Evolutionary conservation across 805 yeast genomes (phyloP).

Genomic region (Kregervanrija pseudodelftensis): DNA sequence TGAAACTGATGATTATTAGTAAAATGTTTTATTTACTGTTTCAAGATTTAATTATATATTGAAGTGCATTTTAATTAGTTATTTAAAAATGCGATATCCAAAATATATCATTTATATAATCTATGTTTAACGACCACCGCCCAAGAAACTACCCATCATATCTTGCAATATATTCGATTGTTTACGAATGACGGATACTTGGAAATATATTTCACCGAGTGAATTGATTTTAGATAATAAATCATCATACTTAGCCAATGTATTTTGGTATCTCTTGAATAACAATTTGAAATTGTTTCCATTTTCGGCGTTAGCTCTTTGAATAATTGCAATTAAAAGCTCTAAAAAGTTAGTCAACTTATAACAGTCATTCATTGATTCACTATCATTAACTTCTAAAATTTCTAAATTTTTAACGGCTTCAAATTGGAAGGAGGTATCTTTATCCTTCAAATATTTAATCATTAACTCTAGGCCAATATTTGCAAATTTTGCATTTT

Average conservation of each 20-base stretch:
- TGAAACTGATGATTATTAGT: slow-evolving; percentile 22
- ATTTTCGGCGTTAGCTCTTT: slow-evolving; percentile 33
- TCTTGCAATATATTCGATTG: slow-evolving; percentile 56
- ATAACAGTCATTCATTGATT: slow-evolving; percentile 21
- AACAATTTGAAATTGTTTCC: slow-evolving; percentile 34
- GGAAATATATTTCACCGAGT: slow-evolving; percentile 25
- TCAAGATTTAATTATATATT: neutral
- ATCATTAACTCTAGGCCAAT: slow-evolving; percentile 34
- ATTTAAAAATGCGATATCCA: too few relatives aligned
- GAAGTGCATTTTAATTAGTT: too few relatives aligned
- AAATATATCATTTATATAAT: too few relatives aligned
- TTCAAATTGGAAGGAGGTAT: slow-evolving; percentile 11
- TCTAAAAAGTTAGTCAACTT: slow-evolving; percentile 63
- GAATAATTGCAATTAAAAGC: slow-evolving; percentile 53
- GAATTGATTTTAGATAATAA: slow-evolving; percentile 20
- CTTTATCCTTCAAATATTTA: slow-evolving; percentile 19
- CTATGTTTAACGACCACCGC: slow-evolving; percentile 26
- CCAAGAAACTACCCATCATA: slow-evolving; percentile 67
- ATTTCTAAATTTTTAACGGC: slow-evolving; percentile 20
- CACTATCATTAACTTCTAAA: slow-evolving; percentile 24
- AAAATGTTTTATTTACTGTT: neutral
- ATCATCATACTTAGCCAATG: slow-evolving; percentile 15
- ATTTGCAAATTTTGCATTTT: slow-evolving; percentile 57
- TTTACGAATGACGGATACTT: slow-evolving; percentile 33
- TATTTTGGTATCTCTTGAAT: slow-evolving; percentile 32